Percentiles rank a stretch among this genome's conserved stretches.
Evolutionary conservation across 2,329 filamentous ascomycete species (phyloP).

Genomic region (Sclerotinia borealis): DNA sequence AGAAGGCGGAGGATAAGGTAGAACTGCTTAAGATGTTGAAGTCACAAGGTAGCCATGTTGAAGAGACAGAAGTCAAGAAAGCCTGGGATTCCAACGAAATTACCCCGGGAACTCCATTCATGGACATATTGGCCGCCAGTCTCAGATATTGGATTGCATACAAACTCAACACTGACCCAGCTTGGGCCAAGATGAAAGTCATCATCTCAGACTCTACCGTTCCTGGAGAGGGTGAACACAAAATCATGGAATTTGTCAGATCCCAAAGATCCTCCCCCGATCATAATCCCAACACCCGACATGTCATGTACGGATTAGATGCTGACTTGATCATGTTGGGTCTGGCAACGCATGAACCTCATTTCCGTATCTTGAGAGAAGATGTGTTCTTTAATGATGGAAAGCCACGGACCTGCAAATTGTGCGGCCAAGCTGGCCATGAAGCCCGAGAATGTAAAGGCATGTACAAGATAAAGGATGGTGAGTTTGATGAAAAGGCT

Average conservation of each 20-base stretch:
- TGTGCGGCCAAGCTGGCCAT: conserved; percentile 91
- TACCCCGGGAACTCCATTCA: conserved; percentile 95
- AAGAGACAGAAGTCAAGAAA: conserved; percentile 68
- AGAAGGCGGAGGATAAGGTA: conserved; percentile 87
- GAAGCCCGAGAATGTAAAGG: conserved; percentile 81
- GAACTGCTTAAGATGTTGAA: conserved; percentile 81
- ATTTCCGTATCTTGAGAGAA: conserved; percentile 93
- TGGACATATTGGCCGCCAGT: conserved; percentile 88
- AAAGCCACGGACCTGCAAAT: conserved; percentile 72
- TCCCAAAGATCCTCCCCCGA: conserved; percentile 86
- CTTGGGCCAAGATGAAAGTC: conserved; percentile 92
- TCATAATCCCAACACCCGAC: conserved; percentile 92
- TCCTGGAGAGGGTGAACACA: conserved; percentile 96
- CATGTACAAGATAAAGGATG: conserved; percentile 68
- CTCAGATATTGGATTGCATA: conserved; percentile 96
- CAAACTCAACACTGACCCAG: conserved; percentile 94
- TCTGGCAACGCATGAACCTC: conserved; percentile 91
- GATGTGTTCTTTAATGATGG: conserved; percentile 92
- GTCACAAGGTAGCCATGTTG: conserved; percentile 60
- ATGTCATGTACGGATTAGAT: conserved; percentile 97
- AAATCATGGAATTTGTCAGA: conserved; percentile 97
- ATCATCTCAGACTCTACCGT: conserved; percentile 98
- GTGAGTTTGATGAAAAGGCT: conserved; percentile 77
- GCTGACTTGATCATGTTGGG: conserved; percentile 98
- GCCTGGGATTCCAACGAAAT: conserved; percentile 87